Base-by-base conservation (phyloP, 2,329 filamentous ascomycete genomes). In the Aspergillus hiratsukae region DNA sequence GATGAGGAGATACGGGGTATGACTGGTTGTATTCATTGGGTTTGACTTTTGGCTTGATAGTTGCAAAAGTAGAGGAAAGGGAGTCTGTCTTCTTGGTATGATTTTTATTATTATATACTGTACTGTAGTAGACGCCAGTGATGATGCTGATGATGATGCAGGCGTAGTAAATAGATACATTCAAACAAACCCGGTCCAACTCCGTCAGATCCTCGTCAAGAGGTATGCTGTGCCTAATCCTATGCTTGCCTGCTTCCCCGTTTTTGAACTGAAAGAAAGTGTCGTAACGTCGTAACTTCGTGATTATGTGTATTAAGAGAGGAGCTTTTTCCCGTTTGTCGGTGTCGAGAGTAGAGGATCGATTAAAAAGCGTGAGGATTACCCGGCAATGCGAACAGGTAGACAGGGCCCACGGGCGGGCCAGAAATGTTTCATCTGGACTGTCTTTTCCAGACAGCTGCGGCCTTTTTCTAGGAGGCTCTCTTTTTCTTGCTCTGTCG, bases 401-500 rank as follows among this genome's bases (percentile, higher is more conserved):
- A 66, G 54, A 45, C 64, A 66, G 35, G 62, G 62, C 10, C 51
- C 56, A 6, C 57, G 52, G 9, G 63, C 59, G 21, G 64, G 65
- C 66, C 68, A 71, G 29, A 68, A 62, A 53, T 66, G 56, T 40
- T 66, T 67, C 40, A 55, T 53, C 23, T 62, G 60, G 14, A 64
- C 64, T 27, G 64, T 64, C 53, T 66, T 63, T 51, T 70, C 68
- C 14, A 69, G 61, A 57, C 67, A 68, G 50, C 60, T 63, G 51
- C 64, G 64, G 31, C 64, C 64, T 35, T 69, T 67, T 29, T 67
- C 66, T 11, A 69, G 53, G n/a, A 69, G 60, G 17, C 57, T 56
- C 52, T 59, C 51, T 45, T 40, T 43, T 55, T 59, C 48, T 60
- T 55, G 37, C 46, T 21, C 1, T 54, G 49, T 17, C 54, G 40